These are phyloP conservation scores for Oryza longistaminata DNA, from an alignment of 176 grass and related monocot species.

Conservation along the genomic window DNA sequence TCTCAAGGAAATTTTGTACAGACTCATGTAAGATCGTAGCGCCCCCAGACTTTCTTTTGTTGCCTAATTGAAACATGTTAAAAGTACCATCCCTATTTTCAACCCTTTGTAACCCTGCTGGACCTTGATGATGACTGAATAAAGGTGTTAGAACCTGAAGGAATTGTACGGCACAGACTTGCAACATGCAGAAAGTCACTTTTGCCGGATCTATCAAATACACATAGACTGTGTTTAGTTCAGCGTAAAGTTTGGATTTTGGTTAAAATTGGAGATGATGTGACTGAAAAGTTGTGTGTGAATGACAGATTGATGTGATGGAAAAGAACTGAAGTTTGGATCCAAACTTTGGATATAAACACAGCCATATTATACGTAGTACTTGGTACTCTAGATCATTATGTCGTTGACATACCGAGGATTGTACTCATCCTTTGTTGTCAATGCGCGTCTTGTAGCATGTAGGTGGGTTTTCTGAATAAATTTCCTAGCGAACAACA, in stretches of 20 bases:
- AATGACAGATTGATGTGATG: too few relatives aligned
- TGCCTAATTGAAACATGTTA: constrained; percentile 19
- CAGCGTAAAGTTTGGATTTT: too few relatives aligned
- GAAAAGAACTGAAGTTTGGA: too few relatives aligned
- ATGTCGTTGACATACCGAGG: background rate
- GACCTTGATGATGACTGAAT: background rate
- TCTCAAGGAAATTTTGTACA: constrained; percentile 35
- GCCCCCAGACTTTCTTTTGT: background rate
- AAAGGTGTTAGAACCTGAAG: background rate
- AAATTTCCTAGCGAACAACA: background rate
- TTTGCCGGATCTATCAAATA: background rate
- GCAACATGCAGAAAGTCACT: background rate
- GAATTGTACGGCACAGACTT: background rate
- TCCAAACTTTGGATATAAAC: too few relatives aligned
- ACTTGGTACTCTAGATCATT: background rate
- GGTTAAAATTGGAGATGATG: too few relatives aligned
- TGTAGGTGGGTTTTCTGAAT: background rate
- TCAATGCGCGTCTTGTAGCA: background rate
- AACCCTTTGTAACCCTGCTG: background rate
- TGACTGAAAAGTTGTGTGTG: too few relatives aligned
- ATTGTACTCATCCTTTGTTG: background rate
- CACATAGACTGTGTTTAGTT: too few relatives aligned
- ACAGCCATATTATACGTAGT: background rate
- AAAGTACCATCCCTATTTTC: background rate
- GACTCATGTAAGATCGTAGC: constrained; percentile 25